Evolutionary conservation across 345 rosid genomes (phyloP).

Genomic region (Euphorbia pulcherrima): DNA sequence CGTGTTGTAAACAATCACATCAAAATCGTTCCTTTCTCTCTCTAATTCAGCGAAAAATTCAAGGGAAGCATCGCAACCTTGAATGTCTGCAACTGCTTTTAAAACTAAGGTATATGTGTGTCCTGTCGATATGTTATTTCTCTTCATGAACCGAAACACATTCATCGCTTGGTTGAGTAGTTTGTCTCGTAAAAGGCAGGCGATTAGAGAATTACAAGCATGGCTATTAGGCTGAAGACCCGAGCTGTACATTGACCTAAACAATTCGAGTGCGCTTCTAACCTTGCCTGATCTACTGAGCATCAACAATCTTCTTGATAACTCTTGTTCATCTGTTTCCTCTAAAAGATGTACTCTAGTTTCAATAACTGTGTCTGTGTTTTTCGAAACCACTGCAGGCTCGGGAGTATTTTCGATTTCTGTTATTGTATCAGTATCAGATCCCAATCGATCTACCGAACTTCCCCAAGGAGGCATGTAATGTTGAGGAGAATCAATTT

Average conservation of each 20-base stretch:
- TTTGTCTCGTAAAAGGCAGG: conserved; percentile 57
- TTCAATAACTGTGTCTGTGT: conserved; percentile 8
- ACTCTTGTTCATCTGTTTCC: conserved; percentile 54
- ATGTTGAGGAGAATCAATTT: conserved; percentile 15
- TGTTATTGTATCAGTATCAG: conserved; percentile 20
- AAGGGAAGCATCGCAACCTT: conserved; percentile 56
- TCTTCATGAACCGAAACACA: conserved; percentile 54
- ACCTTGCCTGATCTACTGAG: conserved; percentile 74
- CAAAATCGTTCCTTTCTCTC: conserved; percentile 34
- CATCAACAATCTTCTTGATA: conserved; percentile 59
- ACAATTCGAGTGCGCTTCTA: conserved; percentile 59
- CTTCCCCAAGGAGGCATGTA: conserved; percentile 36
- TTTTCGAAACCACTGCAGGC: conserved; percentile 8
- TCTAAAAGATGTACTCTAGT: conserved; percentile 50
- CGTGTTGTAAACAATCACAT: conserved; percentile 70
- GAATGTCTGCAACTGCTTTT: conserved; percentile 51
- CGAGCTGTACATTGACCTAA: conserved; percentile 51
- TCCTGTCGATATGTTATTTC: conserved; percentile 41
- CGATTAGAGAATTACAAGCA: conserved; percentile 68
- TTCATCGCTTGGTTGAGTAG: conserved; percentile 38
- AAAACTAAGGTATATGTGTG: conserved; percentile 67
- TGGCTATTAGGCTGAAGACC: conserved; percentile 48
- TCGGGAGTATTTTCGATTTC: conserved; percentile 17
- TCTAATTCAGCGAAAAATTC: conserved; percentile 48
- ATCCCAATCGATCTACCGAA: conserved; percentile 9